A percentile compares a stretch with the other conserved stretches of the same genome.
Evolutionary conservation across 352 stramenopile genomes (phyloP).

Genomic region (Phytophthora hybrid): DNA sequence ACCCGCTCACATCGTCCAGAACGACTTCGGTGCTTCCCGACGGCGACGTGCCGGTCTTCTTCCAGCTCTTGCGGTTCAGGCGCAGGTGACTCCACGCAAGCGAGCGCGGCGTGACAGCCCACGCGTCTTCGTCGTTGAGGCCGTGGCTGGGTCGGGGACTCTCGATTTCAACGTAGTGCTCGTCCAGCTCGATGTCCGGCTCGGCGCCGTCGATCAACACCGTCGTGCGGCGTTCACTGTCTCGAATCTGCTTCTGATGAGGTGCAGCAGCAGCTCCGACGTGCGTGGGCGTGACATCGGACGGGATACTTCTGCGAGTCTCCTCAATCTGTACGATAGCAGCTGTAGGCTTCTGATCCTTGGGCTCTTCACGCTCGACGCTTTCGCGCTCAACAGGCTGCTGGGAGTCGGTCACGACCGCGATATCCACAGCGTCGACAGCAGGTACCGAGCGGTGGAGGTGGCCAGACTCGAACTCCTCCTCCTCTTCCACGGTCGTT

Average conservation of each 20-base stretch:
- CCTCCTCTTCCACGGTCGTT: slow-evolving; percentile 26
- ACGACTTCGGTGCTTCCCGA: slow-evolving; percentile 28
- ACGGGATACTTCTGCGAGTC: slow-evolving; percentile 19
- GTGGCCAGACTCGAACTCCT: slow-evolving; percentile 9
- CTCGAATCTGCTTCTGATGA: slow-evolving; percentile 25
- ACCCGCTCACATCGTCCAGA: slow-evolving; percentile 57
- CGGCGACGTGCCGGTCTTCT: not conserved
- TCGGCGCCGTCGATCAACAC: slow-evolving; percentile 41
- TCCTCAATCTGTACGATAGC: slow-evolving; percentile 17
- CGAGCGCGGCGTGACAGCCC: slow-evolving; percentile 30
- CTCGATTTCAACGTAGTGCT: slow-evolving; percentile 35
- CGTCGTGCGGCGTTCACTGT: slow-evolving; percentile 45
- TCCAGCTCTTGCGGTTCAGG: slow-evolving; percentile 27
- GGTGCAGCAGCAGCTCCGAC: not conserved
- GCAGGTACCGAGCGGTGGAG: not conserved
- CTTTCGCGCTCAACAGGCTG: slow-evolving; percentile 17
- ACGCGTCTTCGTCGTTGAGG: slow-evolving; percentile 8
- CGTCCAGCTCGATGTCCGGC: slow-evolving; percentile 36
- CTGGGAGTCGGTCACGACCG: slow-evolving; percentile 4
- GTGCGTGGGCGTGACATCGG: slow-evolving; percentile 6
- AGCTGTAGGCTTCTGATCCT: slow-evolving; percentile 3
- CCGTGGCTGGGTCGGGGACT: slow-evolving; percentile 27
- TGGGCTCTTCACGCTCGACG: slow-evolving; percentile 8
- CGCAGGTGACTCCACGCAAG: slow-evolving; percentile 42
- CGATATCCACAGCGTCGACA: not conserved